Percentiles rank a stretch among this genome's conserved stretches.
Evolutionary conservation across 2,329 filamentous ascomycete species (phyloP).

Genomic region (Emmonsiellopsis sp.): DNA sequence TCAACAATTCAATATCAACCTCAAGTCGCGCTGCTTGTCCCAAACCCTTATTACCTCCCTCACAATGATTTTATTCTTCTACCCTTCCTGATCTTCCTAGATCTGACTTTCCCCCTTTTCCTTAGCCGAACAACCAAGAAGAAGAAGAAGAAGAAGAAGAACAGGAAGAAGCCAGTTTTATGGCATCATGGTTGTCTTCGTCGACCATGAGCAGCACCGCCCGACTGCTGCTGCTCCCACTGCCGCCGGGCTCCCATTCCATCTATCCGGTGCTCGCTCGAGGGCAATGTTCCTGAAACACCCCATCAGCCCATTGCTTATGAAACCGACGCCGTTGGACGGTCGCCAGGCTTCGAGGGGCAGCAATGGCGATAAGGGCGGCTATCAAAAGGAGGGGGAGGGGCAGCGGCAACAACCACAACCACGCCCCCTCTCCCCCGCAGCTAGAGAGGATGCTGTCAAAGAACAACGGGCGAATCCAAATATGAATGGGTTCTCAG

Average conservation of each 20-base stretch:
- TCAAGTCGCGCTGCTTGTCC: background rate
- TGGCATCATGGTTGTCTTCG: slow-evolving; percentile 40
- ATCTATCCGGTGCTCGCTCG: slow-evolving; percentile 7
- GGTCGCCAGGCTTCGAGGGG: background rate
- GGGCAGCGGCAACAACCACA: background rate
- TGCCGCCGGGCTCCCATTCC: slow-evolving; percentile 13
- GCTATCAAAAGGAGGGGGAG: background rate
- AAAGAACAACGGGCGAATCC: slow-evolving; percentile 9
- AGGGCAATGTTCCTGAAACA: slow-evolving; percentile 8
- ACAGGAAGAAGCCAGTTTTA: background rate
- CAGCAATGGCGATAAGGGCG: background rate
- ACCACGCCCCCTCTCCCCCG: background rate
- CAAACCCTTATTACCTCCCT: background rate
- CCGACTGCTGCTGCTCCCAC: slow-evolving; percentile 15
- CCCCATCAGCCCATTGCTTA: background rate
- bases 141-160: too few relatives aligned
- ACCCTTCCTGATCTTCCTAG: background rate
- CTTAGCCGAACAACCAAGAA: background rate
- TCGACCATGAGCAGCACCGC: slow-evolving; percentile 35
- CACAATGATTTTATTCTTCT: background rate
- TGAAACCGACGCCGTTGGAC: slow-evolving; percentile 3
- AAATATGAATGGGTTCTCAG: slow-evolving; percentile 31
- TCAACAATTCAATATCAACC: too few relatives aligned
- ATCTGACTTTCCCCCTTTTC: background rate
- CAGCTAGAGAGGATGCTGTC: background rate